phyloP scores from a whole-genome alignment of 768 basidiomycete genomes.

The Boletus coccyginus region DNA sequence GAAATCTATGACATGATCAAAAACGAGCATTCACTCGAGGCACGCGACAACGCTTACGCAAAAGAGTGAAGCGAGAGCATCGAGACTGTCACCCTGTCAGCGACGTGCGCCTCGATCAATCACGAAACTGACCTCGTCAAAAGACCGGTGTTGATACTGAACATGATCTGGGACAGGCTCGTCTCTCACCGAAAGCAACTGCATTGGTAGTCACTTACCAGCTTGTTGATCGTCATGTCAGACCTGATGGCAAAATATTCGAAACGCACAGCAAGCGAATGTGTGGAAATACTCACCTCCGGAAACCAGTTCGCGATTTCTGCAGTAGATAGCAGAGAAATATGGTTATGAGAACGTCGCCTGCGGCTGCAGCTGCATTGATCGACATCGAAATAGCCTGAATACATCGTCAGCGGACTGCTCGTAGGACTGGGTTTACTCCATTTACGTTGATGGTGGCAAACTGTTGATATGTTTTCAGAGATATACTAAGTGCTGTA shows the following conservation, averaged over 20 bases:
- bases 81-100: slow-evolving; percentile 34
- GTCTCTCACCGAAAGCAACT: neutral
- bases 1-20: slow-evolving; percentile 37
- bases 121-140: slow-evolving; percentile 27
- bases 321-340: slow-evolving; percentile 47
- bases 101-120: neutral
- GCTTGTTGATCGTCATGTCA: slow-evolving; percentile 49
- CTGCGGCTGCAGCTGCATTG: slow-evolving; percentile 47
- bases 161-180: slow-evolving; percentile 39
- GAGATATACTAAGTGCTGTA: slow-evolving; percentile 34
- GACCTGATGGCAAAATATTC: slow-evolving; percentile 25
- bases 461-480: neutral
- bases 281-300: slow-evolving; percentile 24
- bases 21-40: neutral
- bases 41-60: slow-evolving; percentile 32
- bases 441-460: neutral
- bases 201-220: slow-evolving; percentile 22
- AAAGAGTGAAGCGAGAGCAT: slow-evolving; percentile 53
- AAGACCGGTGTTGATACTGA: slow-evolving; percentile 44
- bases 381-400: neutral
- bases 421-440: neutral
- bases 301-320: slow-evolving; percentile 49
- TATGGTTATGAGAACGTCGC: slow-evolving; percentile 47
- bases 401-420: neutral
- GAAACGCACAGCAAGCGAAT: neutral